Base-by-base conservation (phyloP, 164 flowering plant species). In the Dillenia suffruticosa region DNA sequence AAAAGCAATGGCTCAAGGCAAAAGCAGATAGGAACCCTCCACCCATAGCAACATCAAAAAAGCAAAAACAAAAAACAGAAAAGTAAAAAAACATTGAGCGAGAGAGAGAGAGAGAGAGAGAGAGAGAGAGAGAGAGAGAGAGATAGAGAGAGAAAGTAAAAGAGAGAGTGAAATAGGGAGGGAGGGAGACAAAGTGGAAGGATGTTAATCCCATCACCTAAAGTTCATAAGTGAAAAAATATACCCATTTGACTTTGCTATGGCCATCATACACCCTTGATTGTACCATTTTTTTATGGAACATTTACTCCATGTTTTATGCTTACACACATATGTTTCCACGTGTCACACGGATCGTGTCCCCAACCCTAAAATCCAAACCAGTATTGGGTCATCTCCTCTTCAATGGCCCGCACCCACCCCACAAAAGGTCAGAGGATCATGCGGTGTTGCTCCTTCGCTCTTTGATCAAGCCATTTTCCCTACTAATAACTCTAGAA, bases 191-290 rank as follows among this genome's bases (percentile, higher is more conserved):
- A 76, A 73, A 77, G 77, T 70, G 79, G 80, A 74, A 63, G 80
- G 68, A 74, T 76, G 71, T 72, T 70, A 61, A 73, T 71, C 72
- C 77, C 57, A 60, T 58, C 64, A 66, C 46, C 70, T 70, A 67
- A 62, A 68, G 56, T 54, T 49, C 54, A 44, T 50, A 56, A 67
- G 69, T 62, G 14, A 64, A 49, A 68, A 59, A 74, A 61, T 59
- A 51, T 44, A 62, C 54, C 71, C 74, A 68, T 70, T 84, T 84
- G 84, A 84, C 89, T 81, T 82, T 78, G 60, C 57, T 60, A 59
- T 67, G 49, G 45, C 82, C 84, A 86, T 86, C 81, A 83, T 86
- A 63, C 56, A 51, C 62, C 78, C 76, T 79, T 82, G 71, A 86
- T 84, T 80, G 77, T 75, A 70, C 63, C 61, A 46, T 59, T 54